These are phyloP conservation scores for Xylariaceae sp. DNA, from an alignment of 2,329 filamentous ascomycete species.

Conservation along the genomic window DNA sequence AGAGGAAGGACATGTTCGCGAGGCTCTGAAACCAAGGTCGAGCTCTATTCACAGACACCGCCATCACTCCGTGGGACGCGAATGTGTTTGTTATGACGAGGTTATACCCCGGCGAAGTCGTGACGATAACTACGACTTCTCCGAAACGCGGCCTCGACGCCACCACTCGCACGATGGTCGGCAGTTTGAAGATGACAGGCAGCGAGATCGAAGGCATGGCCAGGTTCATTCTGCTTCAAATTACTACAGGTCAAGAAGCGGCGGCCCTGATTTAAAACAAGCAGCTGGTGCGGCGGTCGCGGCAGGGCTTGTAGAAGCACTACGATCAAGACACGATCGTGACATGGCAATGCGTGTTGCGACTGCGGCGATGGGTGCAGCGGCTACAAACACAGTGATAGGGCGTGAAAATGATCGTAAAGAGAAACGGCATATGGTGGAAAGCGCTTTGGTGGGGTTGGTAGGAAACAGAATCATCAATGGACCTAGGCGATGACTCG, in stretches of 20 bases:
- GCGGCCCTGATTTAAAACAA: conserved; percentile 17
- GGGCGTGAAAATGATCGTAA: conserved; percentile 11
- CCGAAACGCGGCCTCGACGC: conserved; percentile 1
- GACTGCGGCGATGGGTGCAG: conserved; percentile 28
- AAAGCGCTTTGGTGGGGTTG: conserved; percentile 26
- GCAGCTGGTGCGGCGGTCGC: conserved; percentile 25
- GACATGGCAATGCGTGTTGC: conserved; percentile 21
- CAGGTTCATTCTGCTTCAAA: neutral
- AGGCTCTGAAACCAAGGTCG: conserved; percentile 1
- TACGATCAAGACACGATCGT: conserved; percentile 19
- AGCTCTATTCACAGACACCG: neutral
- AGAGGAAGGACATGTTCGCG: conserved; percentile 6
- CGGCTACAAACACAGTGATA: conserved; percentile 24
- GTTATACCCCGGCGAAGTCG: conserved; percentile 3
- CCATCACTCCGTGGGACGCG: conserved; percentile 1
- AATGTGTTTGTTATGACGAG: conserved; percentile 6
- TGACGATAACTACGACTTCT: conserved; percentile 3
- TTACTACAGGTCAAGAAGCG: neutral
- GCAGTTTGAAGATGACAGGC: neutral
- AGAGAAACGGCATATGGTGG: conserved; percentile 21
- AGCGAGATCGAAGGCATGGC: neutral
- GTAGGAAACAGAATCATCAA: conserved; percentile 27
- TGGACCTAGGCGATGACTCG: conserved; percentile 11
- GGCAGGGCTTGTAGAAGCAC: conserved; percentile 25
- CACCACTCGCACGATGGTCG: neutral